Evolutionary conservation across 1,139 yeast species (phyloP).

Genomic region (Saccharomyces hybrid): DNA sequence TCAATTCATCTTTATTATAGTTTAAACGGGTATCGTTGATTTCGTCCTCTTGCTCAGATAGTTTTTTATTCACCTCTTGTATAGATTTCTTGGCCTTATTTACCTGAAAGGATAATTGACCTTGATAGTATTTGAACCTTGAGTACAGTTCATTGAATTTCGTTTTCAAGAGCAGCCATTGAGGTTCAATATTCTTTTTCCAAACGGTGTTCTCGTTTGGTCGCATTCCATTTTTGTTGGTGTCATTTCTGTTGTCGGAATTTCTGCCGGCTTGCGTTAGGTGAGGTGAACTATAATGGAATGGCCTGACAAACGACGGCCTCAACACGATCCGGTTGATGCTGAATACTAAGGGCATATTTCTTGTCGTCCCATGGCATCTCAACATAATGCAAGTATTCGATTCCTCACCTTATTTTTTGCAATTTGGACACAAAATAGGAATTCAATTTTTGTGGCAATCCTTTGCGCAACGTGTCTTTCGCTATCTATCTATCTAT

Average conservation of each 20-base stretch:
- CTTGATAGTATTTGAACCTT: neutral
- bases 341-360: neutral
- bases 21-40: slow-evolving; percentile 23
- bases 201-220: neutral
- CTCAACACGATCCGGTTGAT: neutral
- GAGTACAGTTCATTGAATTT: neutral
- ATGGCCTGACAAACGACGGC: neutral
- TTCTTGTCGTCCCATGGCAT: neutral
- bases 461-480: no score
- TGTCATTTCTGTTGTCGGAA: no score
- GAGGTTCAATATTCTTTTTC: neutral
- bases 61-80: slow-evolving; percentile 32
- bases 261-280: neutral
- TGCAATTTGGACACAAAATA: no score
- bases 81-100: slow-evolving; percentile 32
- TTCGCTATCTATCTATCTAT: no score
- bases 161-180: neutral
- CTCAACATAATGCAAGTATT: neutral
- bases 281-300: neutral
- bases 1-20: slow-evolving; percentile 31
- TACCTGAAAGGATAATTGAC: slow-evolving; percentile 16
- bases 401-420: neutral
- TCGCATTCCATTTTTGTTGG: neutral
- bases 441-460: no score
- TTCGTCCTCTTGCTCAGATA: slow-evolving; percentile 33